Evolutionary conservation across 2,329 filamentous ascomycete genomes (phyloP).

Genomic region (Xylaria sp.): DNA sequence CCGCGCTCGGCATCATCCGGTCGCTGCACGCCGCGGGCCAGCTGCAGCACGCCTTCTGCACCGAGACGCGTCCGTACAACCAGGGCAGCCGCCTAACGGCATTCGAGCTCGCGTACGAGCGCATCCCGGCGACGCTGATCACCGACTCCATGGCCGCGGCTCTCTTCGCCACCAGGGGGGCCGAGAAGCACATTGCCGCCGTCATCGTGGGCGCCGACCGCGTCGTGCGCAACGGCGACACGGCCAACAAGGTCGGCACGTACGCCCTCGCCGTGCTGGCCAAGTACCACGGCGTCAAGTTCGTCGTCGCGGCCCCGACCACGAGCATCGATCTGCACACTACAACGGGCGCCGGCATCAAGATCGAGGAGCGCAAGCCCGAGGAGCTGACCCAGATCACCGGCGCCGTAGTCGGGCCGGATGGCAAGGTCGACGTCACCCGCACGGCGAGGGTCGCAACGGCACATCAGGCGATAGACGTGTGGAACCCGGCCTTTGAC

Average conservation of each 20-base stretch:
- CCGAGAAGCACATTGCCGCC: constrained; percentile 76
- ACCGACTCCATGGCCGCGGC: constrained; percentile 97
- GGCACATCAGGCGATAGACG: constrained; percentile 79
- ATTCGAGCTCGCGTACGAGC: constrained; percentile 95
- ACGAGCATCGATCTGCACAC: constrained; percentile 93
- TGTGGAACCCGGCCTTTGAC: constrained; percentile 98
- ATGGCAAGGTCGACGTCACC: constrained; percentile 71
- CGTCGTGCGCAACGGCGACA: constrained; percentile 96
- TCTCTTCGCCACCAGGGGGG: constrained; percentile 74
- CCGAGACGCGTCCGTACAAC: constrained; percentile 97
- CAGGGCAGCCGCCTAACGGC: constrained; percentile 95
- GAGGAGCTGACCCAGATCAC: constrained; percentile 87
- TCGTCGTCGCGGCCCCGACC: constrained; percentile 92
- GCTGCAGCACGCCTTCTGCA: constrained; percentile 90
- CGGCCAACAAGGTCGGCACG: constrained; percentile 98
- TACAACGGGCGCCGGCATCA: constrained; percentile 79
- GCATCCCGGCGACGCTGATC: constrained; percentile 89
- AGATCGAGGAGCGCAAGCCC: constrained; percentile 86
- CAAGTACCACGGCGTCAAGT: constrained; percentile 87
- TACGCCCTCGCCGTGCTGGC: constrained; percentile 94
- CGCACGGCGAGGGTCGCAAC: constrained; percentile 80
- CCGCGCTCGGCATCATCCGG: constrained; percentile 92
- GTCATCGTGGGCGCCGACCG: constrained; percentile 96
- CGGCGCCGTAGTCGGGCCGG: constrained; percentile 75
- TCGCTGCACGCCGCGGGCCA: constrained; percentile 74